Evolutionary conservation across 1,284 basidiomycete species (phyloP), one percentile per base, ranked within the genome.

Genomic region (Sporisorium exsertum): DNA sequence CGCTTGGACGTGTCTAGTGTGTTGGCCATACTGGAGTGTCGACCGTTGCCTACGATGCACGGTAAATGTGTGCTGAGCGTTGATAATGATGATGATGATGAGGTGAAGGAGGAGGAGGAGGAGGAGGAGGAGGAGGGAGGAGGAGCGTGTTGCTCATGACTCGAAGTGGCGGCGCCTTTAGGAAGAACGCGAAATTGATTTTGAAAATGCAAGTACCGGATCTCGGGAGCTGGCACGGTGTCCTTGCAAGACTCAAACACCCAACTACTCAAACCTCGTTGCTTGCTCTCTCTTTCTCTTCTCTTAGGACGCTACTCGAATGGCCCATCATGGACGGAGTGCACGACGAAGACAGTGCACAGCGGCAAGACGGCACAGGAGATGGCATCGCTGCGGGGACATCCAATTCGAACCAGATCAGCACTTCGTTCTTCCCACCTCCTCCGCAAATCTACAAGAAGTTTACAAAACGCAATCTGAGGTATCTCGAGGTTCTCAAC

Each of bases 371-470:
- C 9, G 47, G 35, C 2, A 29, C 45, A 8, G 52, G 32, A 27
- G 64, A 64, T 13, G 35, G 9, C 5, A 45, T 53, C n/a, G 63
- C 33, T 18, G 69, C 69, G 0, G 64, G 63, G 8, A 32, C 70
- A 13, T 64, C 70, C 32, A 67, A 54, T 33, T 58, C 64, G 57
- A 67, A 66, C 24, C 74, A 73, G 53, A 72, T 77, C 50, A 78
- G 64, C 66, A 80, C 79, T 5, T 79, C 79, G 15, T 75, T 82
- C 59, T 82, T 79, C 46, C 81, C 81, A n/a, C 79, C 81, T 1
- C 79, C 79, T 8, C 81, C 81, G 26, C 63, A 69, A 26, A 64
- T 81, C 20, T 82, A 78, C 63, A 66, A 58, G 29, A 67, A 64
- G 46, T 82, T 79, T 49, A 82, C 81, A 12, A 68, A 72, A 37